These are phyloP conservation scores for Leccinum variicolor DNA, from an alignment of 768 basidiomycete species.

Conservation along the genomic window DNA sequence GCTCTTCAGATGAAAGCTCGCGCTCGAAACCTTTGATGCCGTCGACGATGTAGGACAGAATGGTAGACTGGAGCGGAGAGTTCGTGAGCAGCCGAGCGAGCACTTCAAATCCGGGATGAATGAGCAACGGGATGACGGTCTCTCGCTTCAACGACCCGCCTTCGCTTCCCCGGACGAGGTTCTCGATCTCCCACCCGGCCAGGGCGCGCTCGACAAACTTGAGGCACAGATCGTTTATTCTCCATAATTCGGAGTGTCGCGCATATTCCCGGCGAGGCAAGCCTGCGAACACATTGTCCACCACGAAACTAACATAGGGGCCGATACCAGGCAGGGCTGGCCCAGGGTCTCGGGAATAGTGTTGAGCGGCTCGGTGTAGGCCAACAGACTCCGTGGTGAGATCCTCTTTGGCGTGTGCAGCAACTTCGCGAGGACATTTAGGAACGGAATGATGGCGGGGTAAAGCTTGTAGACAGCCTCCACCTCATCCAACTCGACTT, in stretches of 20 bases:
- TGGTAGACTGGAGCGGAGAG: conserved; percentile 63
- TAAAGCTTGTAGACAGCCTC: conserved; percentile 77
- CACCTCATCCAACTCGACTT: conserved; percentile 84
- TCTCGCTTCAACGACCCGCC: conserved; percentile 52
- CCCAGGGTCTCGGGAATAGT: conserved; percentile 81
- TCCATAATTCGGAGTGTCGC: conserved; percentile 76
- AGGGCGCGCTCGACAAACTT: conserved; percentile 83
- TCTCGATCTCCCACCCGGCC: conserved; percentile 77
- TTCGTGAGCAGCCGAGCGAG: conserved; percentile 75
- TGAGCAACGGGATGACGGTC: conserved; percentile 49
- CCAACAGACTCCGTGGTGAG: conserved; percentile 20
- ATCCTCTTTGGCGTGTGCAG: no score
- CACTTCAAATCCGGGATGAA: conserved; percentile 87
- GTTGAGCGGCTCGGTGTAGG: conserved; percentile 54
- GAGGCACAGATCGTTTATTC: conserved; percentile 79
- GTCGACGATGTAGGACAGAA: conserved; percentile 79
- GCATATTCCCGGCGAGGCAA: conserved; percentile 74
- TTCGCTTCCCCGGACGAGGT: conserved; percentile 57
- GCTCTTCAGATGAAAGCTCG: conserved; percentile 63
- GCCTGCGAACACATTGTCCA: conserved; percentile 85
- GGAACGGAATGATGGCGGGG: conserved; percentile 35
- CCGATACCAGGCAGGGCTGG: conserved; percentile 71
- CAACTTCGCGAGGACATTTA: no score
- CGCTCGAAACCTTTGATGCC: conserved; percentile 76
- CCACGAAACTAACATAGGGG: conserved; percentile 81